phyloP scores from a whole-genome alignment of 306 rosid species.

The Cucurbita pepo region DNA sequence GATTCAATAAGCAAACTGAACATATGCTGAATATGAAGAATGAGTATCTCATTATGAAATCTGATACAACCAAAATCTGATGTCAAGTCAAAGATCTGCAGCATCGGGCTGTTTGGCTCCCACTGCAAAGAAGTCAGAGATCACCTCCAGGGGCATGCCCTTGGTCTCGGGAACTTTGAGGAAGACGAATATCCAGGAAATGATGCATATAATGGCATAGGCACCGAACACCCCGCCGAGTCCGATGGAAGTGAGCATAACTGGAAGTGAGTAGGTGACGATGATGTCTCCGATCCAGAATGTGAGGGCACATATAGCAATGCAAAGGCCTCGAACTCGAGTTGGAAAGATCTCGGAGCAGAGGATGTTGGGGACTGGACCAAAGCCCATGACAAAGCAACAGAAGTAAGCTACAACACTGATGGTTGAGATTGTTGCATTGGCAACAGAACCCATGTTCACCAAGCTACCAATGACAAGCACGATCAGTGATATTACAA shows the following conservation, averaged over 20 bases:
- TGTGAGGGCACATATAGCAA: conserved; percentile 25
- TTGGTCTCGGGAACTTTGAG: conserved; percentile 28
- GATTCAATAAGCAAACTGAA: neutral
- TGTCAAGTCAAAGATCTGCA: neutral
- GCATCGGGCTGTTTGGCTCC: conserved; percentile 18
- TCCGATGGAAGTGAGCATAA: conserved; percentile 23
- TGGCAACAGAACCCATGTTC: conserved; percentile 14
- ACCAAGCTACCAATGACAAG: conserved; percentile 18
- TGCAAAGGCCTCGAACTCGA: conserved; percentile 29
- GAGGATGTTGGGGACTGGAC: conserved; percentile 31
- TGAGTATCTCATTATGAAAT: neutral
- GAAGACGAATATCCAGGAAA: conserved; percentile 26
- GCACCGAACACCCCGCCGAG: conserved; percentile 22
- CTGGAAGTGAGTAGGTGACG: conserved; percentile 21
- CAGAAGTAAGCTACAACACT: conserved; percentile 29
- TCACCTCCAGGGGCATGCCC: conserved; percentile 32
- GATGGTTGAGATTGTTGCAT: conserved; percentile 20
- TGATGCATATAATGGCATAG: conserved; percentile 18
- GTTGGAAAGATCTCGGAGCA: conserved; percentile 31
- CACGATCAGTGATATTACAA: conserved; percentile 15
- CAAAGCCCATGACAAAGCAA: conserved; percentile 26
- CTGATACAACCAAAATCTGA: neutral
- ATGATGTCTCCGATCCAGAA: conserved; percentile 32
- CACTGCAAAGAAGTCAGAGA: conserved; percentile 25
- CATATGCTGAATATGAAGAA: neutral